Conservation (phyloP, 2,329 filamentous ascomycete species). For the Graphium sp. region DNA sequence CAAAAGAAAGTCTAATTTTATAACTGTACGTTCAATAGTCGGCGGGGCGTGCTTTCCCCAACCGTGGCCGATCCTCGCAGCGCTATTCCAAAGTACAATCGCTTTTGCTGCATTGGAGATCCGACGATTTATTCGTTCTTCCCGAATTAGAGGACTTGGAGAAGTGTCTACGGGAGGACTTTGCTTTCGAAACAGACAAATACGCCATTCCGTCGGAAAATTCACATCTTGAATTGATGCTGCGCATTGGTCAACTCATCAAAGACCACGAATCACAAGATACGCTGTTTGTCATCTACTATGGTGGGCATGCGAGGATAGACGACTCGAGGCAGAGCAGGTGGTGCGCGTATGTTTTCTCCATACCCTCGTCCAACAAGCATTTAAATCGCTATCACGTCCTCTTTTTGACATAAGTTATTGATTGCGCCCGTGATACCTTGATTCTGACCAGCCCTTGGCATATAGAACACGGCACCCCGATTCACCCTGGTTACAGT, state of each 20-base stretch:
- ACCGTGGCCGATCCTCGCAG: constrained; percentile 31
- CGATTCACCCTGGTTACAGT: constrained; percentile 38
- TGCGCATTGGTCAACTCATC: constrained; percentile 37
- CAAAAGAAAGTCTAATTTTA: no score
- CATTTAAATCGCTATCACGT: no score
- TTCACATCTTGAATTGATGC: constrained; percentile 39
- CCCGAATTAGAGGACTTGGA: constrained; percentile 40
- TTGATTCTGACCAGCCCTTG: neutral
- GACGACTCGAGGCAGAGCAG: constrained; percentile 42
- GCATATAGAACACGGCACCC: constrained; percentile 25
- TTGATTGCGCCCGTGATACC: neutral
- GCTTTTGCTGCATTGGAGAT: constrained; percentile 38
- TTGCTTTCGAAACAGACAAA: constrained; percentile 37
- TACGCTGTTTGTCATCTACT: constrained; percentile 40
- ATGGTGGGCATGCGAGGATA: constrained; percentile 41
- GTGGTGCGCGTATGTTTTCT: constrained; percentile 35
- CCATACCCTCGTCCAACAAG: neutral
- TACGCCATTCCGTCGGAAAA: constrained; percentile 42
- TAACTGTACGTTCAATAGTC: constrained; percentile 21
- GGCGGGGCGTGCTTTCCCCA: constrained; percentile 37
- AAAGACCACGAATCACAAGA: constrained; percentile 37
- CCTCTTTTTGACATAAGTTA: no score
- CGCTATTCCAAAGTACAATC: constrained; percentile 38
- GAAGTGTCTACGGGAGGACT: constrained; percentile 34
- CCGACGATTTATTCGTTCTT: constrained; percentile 39